Evolutionary conservation across 352 stramenopile species (phyloP), one percentile per base, ranked within the genome.

Genomic region (Phytopythium cucurbitacearum): DNA sequence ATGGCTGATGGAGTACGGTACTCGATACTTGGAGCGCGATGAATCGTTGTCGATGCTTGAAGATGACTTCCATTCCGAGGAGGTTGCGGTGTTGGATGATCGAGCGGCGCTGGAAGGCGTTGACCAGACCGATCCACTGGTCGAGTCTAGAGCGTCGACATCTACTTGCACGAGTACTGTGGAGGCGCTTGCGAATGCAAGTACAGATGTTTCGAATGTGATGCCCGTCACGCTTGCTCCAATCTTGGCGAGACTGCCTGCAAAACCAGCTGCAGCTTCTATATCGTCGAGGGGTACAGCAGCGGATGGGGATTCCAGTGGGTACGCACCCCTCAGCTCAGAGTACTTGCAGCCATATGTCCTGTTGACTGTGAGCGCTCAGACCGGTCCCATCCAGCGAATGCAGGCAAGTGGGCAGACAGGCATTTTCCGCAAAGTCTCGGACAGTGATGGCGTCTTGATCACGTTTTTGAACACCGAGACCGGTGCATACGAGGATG

Each of bases 401-500:
- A 56, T 92, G 48, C 72, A 75, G 21, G 69, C 76, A 2, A 87
- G 73, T 15, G 82, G 84, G 3, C 57, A 83, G 36, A 92, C 82
- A 2, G 85, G 85, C 7, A 73, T 89, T 28, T 91, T 83, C 57
- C 68, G 81, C 5, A 65, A 71, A 0, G 85, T 60, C 59, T 76
- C 65, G 4, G 56, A 69, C 13, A 65, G 86, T 3, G 69, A 91
- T 16, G 80, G 80, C 44, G 76, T 95, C 36, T 57, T 94, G 33
- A 69, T 93, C 33, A 90, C 76, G 0, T 94, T 95, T 40, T 64
- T 94, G 13, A 95, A 93, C 57, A 91, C 80, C 0, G 85, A 95
- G 47, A 92, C 82, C 10, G 85, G 85, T 4, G 83, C 84, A 10
- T 92, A 88, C 50, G 85, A 95, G 62, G 83, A 94, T 38, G 79